Evolutionary conservation across 257 asterid genomes (phyloP).

Genomic region (Plantago ovata): DNA sequence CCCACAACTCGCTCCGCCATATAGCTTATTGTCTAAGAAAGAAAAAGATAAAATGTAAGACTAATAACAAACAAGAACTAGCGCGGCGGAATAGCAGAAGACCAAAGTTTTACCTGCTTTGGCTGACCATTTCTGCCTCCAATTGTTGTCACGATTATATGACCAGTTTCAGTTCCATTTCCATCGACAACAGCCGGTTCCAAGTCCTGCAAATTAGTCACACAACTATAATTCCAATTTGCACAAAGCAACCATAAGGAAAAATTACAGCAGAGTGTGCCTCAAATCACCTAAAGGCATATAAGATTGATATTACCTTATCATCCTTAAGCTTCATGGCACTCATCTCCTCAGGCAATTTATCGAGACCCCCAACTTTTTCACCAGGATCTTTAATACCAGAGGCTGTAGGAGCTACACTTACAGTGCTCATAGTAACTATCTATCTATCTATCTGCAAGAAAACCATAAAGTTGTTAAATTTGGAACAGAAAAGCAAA

Average conservation of each 20-base stretch:
- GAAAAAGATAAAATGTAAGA: background rate
- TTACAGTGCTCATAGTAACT: background rate
- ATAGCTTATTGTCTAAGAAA: conserved; percentile 65
- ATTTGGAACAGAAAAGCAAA: too few relatives aligned
- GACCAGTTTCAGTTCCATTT: conserved; percentile 9
- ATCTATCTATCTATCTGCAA: too few relatives aligned
- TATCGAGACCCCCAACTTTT: background rate
- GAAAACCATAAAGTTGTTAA: too few relatives aligned
- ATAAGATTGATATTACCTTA: background rate
- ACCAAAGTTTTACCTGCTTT: background rate
- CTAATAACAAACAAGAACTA: background rate
- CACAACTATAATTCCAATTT: too few relatives aligned
- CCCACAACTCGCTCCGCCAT: conserved; percentile 88
- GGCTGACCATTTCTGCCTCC: conserved; percentile 10
- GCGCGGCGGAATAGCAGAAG: background rate
- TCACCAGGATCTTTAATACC: background rate
- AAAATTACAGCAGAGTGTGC: too few relatives aligned
- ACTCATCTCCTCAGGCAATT: background rate
- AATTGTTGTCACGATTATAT: conserved; percentile 2
- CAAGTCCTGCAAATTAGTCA: background rate
- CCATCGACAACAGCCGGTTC: conserved; percentile 6
- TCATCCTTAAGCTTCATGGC: conserved; percentile 3
- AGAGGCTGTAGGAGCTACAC: conserved; percentile 1
- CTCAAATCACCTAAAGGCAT: too few relatives aligned
- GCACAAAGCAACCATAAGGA: too few relatives aligned